Evolutionary conservation across 2,329 filamentous ascomycete genomes (phyloP), one percentile per base, ranked within the genome.

Genomic region (Colletotrichum nymphaeae): DNA sequence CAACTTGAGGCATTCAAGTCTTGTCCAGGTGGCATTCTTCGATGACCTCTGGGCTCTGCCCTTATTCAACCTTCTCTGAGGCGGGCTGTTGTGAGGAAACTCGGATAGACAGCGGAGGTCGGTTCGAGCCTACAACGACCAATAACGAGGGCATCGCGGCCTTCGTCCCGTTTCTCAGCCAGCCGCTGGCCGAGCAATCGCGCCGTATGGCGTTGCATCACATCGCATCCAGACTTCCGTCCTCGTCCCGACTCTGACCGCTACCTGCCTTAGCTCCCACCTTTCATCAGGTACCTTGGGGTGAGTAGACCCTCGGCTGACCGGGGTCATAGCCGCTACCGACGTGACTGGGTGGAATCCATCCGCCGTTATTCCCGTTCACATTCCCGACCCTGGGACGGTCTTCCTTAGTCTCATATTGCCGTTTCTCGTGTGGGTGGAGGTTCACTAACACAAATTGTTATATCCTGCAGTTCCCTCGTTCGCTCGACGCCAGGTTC

Each of bases 371-470:
- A 74, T 74, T 71, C 57, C 63, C 67, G 71, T 60, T 49, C 26
- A 56, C 62, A 59, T 67, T 62, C 64, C 68, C 73, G 73, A 67
- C 46, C 57, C 66, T 75, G 24, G 62, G 52, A 64, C 46, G 46
- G 62, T 12, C 46, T 53, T 7, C 8, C 26, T 14, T 24, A 35
- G 26, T 35, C 12, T 32, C 28, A 24, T 11, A 35, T 30, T 63
- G 30, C 46, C 42, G 42, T 35, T 24, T 63, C 28, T 49, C 42
- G 42, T 22, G 19, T 49, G 19, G 7, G 42, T 49, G 42, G 42
- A 14, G 7, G 28, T 42, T 12, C 42, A 53, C 62, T 14, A 35
- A 67, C 57, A 58, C 66, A 70, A 63, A 49, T 22, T n/a, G 8
- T 55, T 30, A 72, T 32, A 64, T 68, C 52, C 67, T 53, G 24